A percentile compares a stretch with the other conserved stretches of the same genome.
Conservation (phyloP, 2,329 filamentous ascomycete species). For the Claviceps pazoutovae region DNA sequence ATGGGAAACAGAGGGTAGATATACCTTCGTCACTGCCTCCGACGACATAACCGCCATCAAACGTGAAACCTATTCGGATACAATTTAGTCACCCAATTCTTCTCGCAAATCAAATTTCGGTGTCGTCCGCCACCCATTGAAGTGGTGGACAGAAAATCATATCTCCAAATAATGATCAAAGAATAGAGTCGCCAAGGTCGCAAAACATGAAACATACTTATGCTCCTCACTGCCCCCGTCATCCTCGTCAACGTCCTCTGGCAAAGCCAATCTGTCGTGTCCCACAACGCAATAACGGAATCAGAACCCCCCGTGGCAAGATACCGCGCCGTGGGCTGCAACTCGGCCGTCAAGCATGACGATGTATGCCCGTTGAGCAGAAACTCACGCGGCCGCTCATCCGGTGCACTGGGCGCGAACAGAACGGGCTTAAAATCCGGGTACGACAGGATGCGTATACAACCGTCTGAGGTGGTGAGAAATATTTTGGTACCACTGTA, state of each 20-base stretch:
- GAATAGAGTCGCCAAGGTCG: not conserved
- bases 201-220: conserved; percentile 33
- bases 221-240: conserved; percentile 53
- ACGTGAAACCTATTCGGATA: conserved; percentile 48
- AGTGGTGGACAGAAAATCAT: not conserved
- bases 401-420: conserved; percentile 28
- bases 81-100: not conserved
- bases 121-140: too few species aligned
- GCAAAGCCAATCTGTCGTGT: conserved; percentile 65
- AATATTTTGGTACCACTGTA: conserved; percentile 60
- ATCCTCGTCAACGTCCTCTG: conserved; percentile 56
- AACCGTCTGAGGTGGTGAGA: conserved; percentile 57
- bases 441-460: conserved; percentile 55
- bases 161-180: not conserved
- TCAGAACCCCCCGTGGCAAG: conserved; percentile 65
- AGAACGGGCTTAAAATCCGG: conserved; percentile 46
- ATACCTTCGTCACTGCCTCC: conserved; percentile 61
- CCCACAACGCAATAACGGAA: conserved; percentile 63
- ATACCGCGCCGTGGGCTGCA: conserved; percentile 58
- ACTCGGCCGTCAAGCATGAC: conserved; percentile 51
- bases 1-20: not conserved
- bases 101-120: too few species aligned
- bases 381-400: conserved; percentile 31
- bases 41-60: conserved; percentile 61
- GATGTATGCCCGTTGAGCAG: conserved; percentile 59